Conservation (phyloP, 768 basidiomycete species). For the Lactarius trivialis region DNA sequence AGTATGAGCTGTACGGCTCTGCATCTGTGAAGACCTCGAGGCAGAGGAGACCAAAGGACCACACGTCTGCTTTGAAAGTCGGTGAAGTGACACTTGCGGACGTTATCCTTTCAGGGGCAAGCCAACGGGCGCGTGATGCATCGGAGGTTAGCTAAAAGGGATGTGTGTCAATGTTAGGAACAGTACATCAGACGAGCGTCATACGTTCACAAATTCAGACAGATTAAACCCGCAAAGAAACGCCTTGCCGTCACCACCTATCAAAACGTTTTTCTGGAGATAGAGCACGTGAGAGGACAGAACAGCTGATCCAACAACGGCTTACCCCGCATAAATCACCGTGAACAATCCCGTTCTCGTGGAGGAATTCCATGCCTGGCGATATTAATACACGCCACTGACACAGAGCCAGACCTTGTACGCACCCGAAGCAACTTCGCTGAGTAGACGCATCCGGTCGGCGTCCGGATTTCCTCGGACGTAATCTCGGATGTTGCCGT, state of each 20-base stretch:
- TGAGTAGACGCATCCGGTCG: conserved; percentile 35
- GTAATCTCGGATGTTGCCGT: conserved; percentile 36
- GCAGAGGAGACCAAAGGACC: conserved; percentile 18
- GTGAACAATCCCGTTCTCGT: conserved; percentile 21
- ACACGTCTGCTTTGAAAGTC: conserved; percentile 9
- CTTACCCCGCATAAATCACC: conserved; percentile 26
- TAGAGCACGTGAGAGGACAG: neutral
- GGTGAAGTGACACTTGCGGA: neutral
- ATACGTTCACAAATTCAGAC: conserved; percentile 24
- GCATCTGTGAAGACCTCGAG: conserved; percentile 13
- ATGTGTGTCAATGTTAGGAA: neutral
- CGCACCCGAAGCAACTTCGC: conserved; percentile 35
- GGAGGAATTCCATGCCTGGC: conserved; percentile 14
- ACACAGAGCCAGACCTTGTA: neutral
- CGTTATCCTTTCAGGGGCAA: conserved; percentile 13
- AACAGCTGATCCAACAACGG: neutral
- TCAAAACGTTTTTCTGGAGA: conserved; percentile 39
- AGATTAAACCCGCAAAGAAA: conserved; percentile 42
- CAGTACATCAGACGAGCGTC: neutral
- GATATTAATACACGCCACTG: conserved; percentile 10
- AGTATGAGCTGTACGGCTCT: conserved; percentile 3
- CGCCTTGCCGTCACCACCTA: conserved; percentile 35
- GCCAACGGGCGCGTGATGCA: conserved; percentile 8
- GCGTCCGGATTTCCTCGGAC: conserved; percentile 29
- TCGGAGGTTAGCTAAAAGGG: conserved; percentile 27